phyloP scores from a whole-genome alignment of 2,329 filamentous ascomycete genomes.

The Trichoderma sp. region DNA sequence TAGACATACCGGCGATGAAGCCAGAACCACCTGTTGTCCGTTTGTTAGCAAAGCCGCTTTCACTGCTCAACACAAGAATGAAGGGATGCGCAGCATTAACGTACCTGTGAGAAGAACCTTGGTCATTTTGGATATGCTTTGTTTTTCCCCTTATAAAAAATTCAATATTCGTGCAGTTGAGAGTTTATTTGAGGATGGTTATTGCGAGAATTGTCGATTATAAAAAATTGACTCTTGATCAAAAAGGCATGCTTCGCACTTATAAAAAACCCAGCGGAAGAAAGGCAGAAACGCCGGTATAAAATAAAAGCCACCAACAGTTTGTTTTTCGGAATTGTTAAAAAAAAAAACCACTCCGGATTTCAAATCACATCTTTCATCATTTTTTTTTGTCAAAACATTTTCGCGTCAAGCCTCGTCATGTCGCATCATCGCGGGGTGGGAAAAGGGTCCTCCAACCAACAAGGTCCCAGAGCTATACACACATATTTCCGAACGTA shows the following conservation, averaged over 20 bases:
- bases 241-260: not conserved
- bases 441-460: not conserved
- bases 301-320: not conserved
- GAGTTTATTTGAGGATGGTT: not conserved
- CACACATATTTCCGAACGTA: not conserved
- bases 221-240: not conserved
- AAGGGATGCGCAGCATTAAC: not conserved
- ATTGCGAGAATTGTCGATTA: not conserved
- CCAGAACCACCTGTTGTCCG: conserved; percentile 37
- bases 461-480: not conserved
- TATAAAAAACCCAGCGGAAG: not conserved
- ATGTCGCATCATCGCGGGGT: not conserved
- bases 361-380: conserved; percentile 14
- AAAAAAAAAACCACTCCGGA: not conserved
- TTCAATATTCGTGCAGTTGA: not conserved
- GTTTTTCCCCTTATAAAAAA: not conserved
- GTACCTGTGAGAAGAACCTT: conserved; percentile 39
- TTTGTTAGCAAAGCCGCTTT: not conserved
- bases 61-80: not conserved
- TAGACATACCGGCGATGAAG: conserved; percentile 39
- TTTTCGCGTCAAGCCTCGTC: not conserved
- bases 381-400: not conserved
- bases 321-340: not conserved
- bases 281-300: not conserved
- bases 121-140: conserved; percentile 31